Evolutionary conservation across 495 filamentous ascomycete genomes (phyloP).

Genomic region (Beverwykella pulmonaria): DNA sequence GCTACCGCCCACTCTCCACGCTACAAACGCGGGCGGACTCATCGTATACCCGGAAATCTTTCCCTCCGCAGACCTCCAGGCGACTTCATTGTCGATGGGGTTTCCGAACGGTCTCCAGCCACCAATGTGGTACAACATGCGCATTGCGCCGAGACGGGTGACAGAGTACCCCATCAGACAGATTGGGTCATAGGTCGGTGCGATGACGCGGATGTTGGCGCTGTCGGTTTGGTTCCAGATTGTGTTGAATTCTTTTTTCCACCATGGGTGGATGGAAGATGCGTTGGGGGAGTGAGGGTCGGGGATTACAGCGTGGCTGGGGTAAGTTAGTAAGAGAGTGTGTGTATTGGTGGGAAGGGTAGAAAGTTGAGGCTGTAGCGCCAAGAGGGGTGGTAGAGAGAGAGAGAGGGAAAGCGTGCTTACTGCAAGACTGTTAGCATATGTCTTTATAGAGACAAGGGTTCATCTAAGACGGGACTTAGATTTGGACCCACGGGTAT

Average conservation of each 20-base stretch:
- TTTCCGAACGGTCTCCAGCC: slow-evolving; percentile 16
- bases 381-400: too few species aligned
- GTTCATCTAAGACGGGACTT: too few species aligned
- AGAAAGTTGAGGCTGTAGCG: too few species aligned
- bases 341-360: too few species aligned
- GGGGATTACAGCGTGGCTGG: slow-evolving; percentile 9
- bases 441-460: neutral
- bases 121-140: slow-evolving; percentile 33
- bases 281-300: slow-evolving; percentile 20
- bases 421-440: neutral
- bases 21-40: slow-evolving; percentile 15
- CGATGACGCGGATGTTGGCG: slow-evolving; percentile 14
- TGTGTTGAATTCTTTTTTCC: slow-evolving; percentile 11
- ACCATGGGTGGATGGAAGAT: neutral
- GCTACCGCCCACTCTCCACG: slow-evolving; percentile 15
- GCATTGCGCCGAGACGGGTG: slow-evolving; percentile 26
- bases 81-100: slow-evolving; percentile 30
- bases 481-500: too few species aligned
- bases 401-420: neutral
- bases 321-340: neutral
- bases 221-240: slow-evolving; percentile 20
- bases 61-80: slow-evolving; percentile 14
- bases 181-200: slow-evolving; percentile 21
- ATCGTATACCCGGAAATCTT: slow-evolving; percentile 28
- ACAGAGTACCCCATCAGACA: slow-evolving; percentile 30